phyloP scores from a whole-genome alignment of 1,139 yeast genomes.

The Yamadazyma epiphylla region DNA sequence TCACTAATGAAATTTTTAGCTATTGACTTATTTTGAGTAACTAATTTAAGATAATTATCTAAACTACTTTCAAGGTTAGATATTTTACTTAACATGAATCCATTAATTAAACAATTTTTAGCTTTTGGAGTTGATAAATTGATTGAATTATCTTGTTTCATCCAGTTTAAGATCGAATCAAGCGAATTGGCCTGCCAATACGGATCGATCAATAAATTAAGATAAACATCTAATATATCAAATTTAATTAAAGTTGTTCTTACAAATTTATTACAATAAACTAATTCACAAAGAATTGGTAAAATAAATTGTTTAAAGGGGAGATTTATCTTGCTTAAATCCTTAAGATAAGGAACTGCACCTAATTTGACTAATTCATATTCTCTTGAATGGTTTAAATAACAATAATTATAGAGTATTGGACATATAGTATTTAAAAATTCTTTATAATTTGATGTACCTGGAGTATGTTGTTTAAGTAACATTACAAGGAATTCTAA shows the following conservation, averaged over 20 bases:
- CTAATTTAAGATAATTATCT: conserved; percentile 35
- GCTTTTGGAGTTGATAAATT: conserved; percentile 26
- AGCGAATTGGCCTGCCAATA: conserved; percentile 71
- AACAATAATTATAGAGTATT: conserved; percentile 52
- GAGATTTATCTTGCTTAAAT: conserved; percentile 40
- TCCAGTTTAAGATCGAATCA: conserved; percentile 51
- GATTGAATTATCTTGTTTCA: conserved; percentile 22
- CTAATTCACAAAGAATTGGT: conserved; percentile 63
- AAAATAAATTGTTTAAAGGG: conserved; percentile 60
- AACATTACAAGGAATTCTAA: conserved; percentile 35
- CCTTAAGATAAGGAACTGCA: conserved; percentile 47
- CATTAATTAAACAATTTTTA: conserved; percentile 30
- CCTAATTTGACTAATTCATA: conserved; percentile 53
- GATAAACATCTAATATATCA: conserved; percentile 44
- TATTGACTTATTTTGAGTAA: conserved; percentile 19
- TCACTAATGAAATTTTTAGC: conserved; percentile 23
- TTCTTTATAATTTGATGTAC: conserved; percentile 33
- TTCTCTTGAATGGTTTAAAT: conserved; percentile 51
- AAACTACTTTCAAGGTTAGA: conserved; percentile 40
- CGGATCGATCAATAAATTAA: conserved; percentile 50
- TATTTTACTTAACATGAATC: conserved; percentile 36
- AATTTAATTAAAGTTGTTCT: conserved; percentile 33
- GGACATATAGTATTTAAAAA: conserved; percentile 42
- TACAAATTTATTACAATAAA: conserved; percentile 43
- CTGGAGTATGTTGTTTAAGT: conserved; percentile 26